Base-by-base conservation (phyloP, 2,329 filamentous ascomycete species). In the Cladosporium sphaerospermum region DNA sequence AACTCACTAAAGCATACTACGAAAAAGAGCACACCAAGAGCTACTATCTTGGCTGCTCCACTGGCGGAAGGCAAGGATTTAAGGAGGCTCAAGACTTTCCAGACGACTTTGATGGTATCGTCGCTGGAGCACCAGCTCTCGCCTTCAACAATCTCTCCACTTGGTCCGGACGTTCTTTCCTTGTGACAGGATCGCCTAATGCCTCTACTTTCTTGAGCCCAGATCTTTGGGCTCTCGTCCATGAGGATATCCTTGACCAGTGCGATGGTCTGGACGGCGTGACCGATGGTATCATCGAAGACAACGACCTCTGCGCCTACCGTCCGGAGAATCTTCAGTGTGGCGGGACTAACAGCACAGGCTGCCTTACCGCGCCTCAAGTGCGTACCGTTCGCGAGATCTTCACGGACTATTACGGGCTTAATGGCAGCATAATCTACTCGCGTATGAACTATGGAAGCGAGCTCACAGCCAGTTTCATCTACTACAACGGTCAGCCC, bases 361-460 rank as follows among this genome's bases (percentile, higher is more conserved):
- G 54, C 10, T 78, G 75, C 55, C 69, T 79, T 19, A 76, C 67
- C 0, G 53, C 64, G 0, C 58, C 62, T 0, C 74, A 78, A 62
- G 67, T 72, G 16, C 53, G 64, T 2, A 73, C 70, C 0, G 72
- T 78, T 2, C 66, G 69, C 31, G 56, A 63, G 0, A 63, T 74
- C 4, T 73, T 71, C 54, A 61, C 63, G 3, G 70, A 72, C 32
- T 69, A 73, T 33, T 64, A 70, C 50, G 67, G 70, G 40, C 62
- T 64, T 1, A 62, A 74, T 44, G 75, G 75, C 32, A 64, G 65
- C 7, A 57, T 78, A 1, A 68, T 78, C 11, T 79, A 72, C 57
- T 76, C 77, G 0, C 68, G 73, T 31, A 71, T 78, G 67, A 71
- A 77, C 52, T 75, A 75, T 1, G 75, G 76, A n/a, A 67, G 67